These are phyloP conservation scores for Funneliformis mosseae DNA, from an alignment of 192 early-diverging fungal genomes.

Conservation along the genomic window DNA sequence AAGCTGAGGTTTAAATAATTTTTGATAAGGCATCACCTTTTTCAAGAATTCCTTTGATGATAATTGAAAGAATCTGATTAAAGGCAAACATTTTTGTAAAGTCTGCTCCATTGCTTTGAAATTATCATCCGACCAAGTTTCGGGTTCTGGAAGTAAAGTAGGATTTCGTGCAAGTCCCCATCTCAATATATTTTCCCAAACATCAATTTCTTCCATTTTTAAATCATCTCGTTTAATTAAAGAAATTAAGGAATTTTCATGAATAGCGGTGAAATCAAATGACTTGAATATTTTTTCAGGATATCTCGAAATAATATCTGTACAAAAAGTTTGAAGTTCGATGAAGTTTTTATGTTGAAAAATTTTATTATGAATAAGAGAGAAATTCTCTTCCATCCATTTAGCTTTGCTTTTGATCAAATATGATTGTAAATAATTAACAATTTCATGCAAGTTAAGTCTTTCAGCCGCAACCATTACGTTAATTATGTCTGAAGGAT, in stretches of 20 bases:
- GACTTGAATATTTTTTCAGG: not conserved
- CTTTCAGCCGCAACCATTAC: not conserved
- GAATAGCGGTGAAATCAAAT: not conserved
- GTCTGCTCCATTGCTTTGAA: no score
- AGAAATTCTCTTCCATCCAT: not conserved
- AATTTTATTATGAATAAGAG: not conserved
- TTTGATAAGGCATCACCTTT: conserved; percentile 1
- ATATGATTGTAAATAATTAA: not conserved
- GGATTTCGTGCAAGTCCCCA: not conserved
- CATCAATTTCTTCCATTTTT: not conserved
- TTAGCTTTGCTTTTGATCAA: not conserved
- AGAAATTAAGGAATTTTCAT: not conserved
- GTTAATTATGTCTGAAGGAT: no score
- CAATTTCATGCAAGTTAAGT: not conserved
- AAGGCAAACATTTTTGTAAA: not conserved
- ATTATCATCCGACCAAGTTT: not conserved
- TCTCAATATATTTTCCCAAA: conserved; percentile 7
- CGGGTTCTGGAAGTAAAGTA: not conserved
- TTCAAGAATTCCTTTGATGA: not conserved
- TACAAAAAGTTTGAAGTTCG: not conserved
- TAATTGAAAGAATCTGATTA: not conserved
- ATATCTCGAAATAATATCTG: not conserved
- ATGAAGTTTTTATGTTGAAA: not conserved
- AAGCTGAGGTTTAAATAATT: not conserved
- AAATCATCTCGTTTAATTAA: conserved; percentile 1